Evolutionary conservation across 1,284 basidiomycete species (phyloP), one percentile per base, ranked within the genome.

Genomic region (Ceratobasidium sp.): DNA sequence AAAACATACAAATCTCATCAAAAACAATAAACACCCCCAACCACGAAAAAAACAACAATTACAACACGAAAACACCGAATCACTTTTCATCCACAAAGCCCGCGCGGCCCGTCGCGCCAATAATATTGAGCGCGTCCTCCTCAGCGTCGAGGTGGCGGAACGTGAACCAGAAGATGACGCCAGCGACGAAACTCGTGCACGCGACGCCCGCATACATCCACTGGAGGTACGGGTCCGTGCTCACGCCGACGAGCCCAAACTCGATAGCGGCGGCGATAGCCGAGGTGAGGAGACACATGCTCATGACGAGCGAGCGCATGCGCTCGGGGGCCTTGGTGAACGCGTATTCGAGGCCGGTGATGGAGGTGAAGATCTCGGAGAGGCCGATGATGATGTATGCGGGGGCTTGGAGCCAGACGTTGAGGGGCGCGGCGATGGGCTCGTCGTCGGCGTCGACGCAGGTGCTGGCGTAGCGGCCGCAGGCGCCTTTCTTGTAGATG

Each of bases 281-380:
- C 43, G 80, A 86, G 79, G 82, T 89, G 83, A 95, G 93, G 47
- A 94, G 82, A 84, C 88, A 92, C 28, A 90, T 76, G 50, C 87
- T 82, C 89, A 91, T 92, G 73, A 94, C 90, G 73, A 93, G 85
- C 50, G 89, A 91, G 23, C 88, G 87, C 92, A 94, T 93, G 81
- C 92, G 92, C 82, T 85, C 88, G 13, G 92, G 91, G 14, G 91
- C 90, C 79, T 94, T 95, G 73, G 91, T 93, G 84, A 92, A 95
- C n/a, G 93, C 94, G 80, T 95, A 95, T 81, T 96, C 94, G 76
- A 84, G 78, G 64, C 82, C 82, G 21, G 93, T 95, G 81, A 96
- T 93, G 9, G 91, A 92, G 0, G 93, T 92, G 67, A 96, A 87
- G 79, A 96, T 94, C 83, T 85, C 84, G 73, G 81, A 83, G 23